Conservation (phyloP, 225 moss, liverwort and hornwort species). For the Polytrichum formosum region DNA sequence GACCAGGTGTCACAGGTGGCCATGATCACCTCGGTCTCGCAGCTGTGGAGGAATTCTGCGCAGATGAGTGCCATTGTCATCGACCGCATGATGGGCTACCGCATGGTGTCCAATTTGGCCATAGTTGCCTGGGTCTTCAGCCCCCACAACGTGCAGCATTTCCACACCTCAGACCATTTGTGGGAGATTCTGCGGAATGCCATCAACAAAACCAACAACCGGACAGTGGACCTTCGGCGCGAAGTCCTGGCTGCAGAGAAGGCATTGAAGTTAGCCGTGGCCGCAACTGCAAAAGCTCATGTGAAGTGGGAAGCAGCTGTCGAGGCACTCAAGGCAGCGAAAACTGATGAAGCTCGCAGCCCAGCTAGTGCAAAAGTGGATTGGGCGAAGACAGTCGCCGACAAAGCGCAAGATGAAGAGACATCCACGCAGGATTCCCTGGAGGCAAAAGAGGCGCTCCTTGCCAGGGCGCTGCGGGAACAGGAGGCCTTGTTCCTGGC, state of each 20-base stretch:
- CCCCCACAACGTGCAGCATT: conserved; percentile 61
- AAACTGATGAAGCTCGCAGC: conserved; percentile 47
- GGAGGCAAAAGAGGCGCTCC: conserved; percentile 86
- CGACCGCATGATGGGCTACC: conserved; percentile 99
- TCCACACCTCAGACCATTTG: conserved; percentile 81
- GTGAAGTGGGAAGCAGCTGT: conserved; percentile 73
- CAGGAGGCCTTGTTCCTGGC: conserved; percentile 87
- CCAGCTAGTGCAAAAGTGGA: conserved; percentile 77
- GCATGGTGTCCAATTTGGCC: conserved; percentile 92
- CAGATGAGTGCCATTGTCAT: conserved; percentile 95
- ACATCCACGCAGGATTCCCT: conserved; percentile 74
- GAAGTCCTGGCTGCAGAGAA: conserved; percentile 68
- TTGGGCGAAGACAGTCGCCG: conserved; percentile 82
- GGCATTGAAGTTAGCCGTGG: conserved; percentile 50
- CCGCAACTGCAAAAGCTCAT: conserved; percentile 69
- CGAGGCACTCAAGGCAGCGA: conserved; percentile 34
- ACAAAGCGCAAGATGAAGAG: conserved; percentile 78
- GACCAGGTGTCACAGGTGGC: conserved; percentile 65
- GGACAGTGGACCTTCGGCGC: conserved; percentile 75
- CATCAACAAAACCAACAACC: conserved; percentile 93
- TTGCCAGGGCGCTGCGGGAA: conserved; percentile 74
- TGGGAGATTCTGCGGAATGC: conserved; percentile 96
- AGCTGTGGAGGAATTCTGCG: conserved; percentile 83
- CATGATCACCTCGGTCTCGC: conserved; percentile 80
- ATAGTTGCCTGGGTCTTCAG: conserved; percentile 95